Base-by-base conservation (phyloP, 2,329 filamentous ascomycete genomes). In the Teratosphaeria gauchensis region DNA sequence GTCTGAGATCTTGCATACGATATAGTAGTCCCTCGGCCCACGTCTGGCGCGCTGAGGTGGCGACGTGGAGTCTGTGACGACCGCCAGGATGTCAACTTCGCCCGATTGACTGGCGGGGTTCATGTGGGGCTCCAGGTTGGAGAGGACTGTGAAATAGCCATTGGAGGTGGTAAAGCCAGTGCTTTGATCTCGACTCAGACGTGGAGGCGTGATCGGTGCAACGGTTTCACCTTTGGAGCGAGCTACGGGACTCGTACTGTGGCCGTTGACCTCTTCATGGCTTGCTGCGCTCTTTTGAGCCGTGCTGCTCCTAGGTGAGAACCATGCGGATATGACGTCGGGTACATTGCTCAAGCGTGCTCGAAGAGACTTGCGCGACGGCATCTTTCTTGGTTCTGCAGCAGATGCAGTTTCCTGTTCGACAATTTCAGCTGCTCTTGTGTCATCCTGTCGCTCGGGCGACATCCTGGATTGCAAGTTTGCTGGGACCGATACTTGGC, bases 111-210 rank as follows among this genome's bases (percentile, higher is more conserved):
- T 70, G 48, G 61, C 65, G 48, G 73, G 72, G 61, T 79, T 78
- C 52, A 79, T 67, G 46, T 68, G 62, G 16, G 68, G 70, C 12
- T 66, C 52, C 2, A 79, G 68, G 38, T 72, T 69, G 51, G 72
- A 68, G 0, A 80, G 71, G 0, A 76, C 74, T 0, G 73, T 74
- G 68, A 78, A 80, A 68, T 79, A 80, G 4, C 73, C 69, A n/a
- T 74, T 62, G 0, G 71, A 63, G 0, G 77, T 78, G 1, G 67
- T 68, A 42, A 75, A 65, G 52, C 76, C 77, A 16, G 61, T 54
- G 58, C 38, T 24, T 56, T 56, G 38, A 19, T 11, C 42, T 33
- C 46, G n/a, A 33, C 12, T 42, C 33, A 30, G 54, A 35, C 51
- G 55, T 8, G 42, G 42, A 9, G 42, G 42, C 19, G 42, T 48